These are phyloP conservation scores for Wickerhamiella vanderwaltii DNA, from an alignment of 805 yeast species.

Conservation along the genomic window DNA sequence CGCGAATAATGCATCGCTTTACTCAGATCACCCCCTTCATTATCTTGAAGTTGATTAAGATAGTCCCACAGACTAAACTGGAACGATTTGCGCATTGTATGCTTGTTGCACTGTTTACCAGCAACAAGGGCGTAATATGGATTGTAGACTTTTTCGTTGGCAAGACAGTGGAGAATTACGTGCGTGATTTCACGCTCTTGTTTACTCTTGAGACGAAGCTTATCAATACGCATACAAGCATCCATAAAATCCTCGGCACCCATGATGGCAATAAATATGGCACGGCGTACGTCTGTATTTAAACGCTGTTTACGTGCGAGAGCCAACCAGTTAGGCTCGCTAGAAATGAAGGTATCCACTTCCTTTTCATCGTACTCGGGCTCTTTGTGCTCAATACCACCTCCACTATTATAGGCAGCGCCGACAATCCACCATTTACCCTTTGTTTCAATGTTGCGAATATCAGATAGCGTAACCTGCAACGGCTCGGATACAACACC, in stretches of 20 bases:
- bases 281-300: constrained; percentile 92
- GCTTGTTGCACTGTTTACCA: constrained; percentile 56
- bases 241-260: constrained; percentile 88
- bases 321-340: constrained; percentile 80
- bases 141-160: constrained; percentile 70
- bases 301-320: constrained; percentile 77
- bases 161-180: constrained; percentile 74
- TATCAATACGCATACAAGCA: constrained; percentile 71
- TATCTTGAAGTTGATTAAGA: constrained; percentile 54
- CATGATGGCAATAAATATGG: constrained; percentile 88
- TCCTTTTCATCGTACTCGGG: constrained; percentile 31
- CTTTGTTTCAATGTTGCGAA: constrained; percentile 55
- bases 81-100: constrained; percentile 64
- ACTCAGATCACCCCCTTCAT: constrained; percentile 30
- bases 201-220: constrained; percentile 58
- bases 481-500: constrained; percentile 53
- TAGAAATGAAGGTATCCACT: constrained; percentile 45
- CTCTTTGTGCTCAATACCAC: constrained; percentile 16
- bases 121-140: constrained; percentile 84
- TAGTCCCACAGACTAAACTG: constrained; percentile 88
- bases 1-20: constrained; percentile 63
- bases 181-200: constrained; percentile 83
- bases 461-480: constrained; percentile 74
- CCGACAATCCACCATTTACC: constrained; percentile 99
- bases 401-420: constrained; percentile 85